These are phyloP conservation scores for Myriangium duriaei DNA, from an alignment of 2,329 filamentous ascomycete genomes.

Conservation along the genomic window DNA sequence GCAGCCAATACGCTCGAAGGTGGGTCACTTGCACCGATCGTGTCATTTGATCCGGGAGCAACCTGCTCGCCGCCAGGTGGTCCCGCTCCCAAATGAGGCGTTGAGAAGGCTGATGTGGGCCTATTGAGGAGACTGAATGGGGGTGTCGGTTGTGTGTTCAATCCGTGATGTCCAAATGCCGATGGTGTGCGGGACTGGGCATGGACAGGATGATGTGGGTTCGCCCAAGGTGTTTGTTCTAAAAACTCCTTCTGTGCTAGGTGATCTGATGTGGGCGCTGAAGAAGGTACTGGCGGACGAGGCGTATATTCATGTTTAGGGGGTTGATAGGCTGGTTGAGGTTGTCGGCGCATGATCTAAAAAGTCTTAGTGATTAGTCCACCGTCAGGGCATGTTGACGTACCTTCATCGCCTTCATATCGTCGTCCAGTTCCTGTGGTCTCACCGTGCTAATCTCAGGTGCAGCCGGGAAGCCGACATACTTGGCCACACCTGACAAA, in stretches of 20 bases:
- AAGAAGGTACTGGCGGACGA: conserved; percentile 4
- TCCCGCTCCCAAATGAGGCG: conserved; percentile 10
- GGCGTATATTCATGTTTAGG: conserved; percentile 2
- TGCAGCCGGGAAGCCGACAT: conserved; percentile 92
- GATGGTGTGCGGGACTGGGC: conserved; percentile 13
- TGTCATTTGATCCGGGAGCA: conserved; percentile 13
- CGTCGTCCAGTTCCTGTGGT: conserved; percentile 64
- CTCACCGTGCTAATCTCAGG: conserved; percentile 67
- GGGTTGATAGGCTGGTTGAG: conserved; percentile 15
- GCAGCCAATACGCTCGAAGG: conserved; percentile 20
- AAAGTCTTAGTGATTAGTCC: neutral
- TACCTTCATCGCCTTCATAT: conserved; percentile 62
- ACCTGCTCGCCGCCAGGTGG: conserved; percentile 3
- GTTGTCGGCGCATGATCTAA: conserved; percentile 9
- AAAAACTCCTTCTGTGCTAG: conserved; percentile 59
- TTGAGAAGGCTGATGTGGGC: conserved; percentile 13
- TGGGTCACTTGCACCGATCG: conserved; percentile 18
- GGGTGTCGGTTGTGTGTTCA: conserved; percentile 10
- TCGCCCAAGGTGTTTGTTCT: conserved; percentile 84
- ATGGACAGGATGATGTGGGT: conserved; percentile 46
- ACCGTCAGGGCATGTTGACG: no score
- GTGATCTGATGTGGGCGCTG: conserved; percentile 16
- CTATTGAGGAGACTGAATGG: conserved; percentile 7
- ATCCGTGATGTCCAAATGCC: conserved; percentile 10
- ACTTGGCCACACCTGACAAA: conserved; percentile 80